Base-by-base conservation (phyloP, 768 basidiomycete species). In the Lactarius sp. region DNA sequence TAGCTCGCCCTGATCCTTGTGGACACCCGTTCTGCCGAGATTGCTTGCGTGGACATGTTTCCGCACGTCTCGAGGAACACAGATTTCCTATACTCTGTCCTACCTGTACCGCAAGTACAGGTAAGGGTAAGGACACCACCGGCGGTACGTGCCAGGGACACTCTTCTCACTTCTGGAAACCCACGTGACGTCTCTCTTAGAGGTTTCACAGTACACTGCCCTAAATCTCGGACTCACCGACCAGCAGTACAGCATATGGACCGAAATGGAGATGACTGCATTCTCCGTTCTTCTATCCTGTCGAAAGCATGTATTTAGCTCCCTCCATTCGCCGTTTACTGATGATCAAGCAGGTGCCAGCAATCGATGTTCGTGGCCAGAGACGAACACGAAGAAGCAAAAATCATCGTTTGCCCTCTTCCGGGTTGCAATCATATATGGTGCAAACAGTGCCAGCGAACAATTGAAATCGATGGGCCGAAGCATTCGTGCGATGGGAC, bases 11-110 rank as follows among this genome's bases (percentile, higher is more conserved):
- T n/a, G 76, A 73, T 9, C 70, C 36, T 3, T 88, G 87, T 66
- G 65, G 67, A 8, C 86, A 88, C 68, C 63, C 62, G 13, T 81
- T 82, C 69, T 88, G 87, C 71, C 75, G 82, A 54, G 70, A 73
- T 2, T 88, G 87, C 68, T 62, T 86, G 53, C 74, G 70, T 58
- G 65, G 62, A 4, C 79, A 81, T 56, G 72, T 81, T 13, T 66
- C 67, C 34, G 74, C 78, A 2, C 81, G 80, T 71, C 74, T 88
- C 20, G 74, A 76, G 27, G 82, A 84, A 39, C 78, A 77, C 59
- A 78, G 77, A 12, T 87, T 80, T 52, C 87, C 87, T 3, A 80
- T 88, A 34, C 69, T 80, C 8, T 89, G 87, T 71, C 87, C 87
- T 1, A 68, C 79, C 34, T 88, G 87, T 64, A 72, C 75, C 18